Conservation (phyloP, 2,329 filamentous ascomycete species). For the Conoideocrella luteorostrata region DNA sequence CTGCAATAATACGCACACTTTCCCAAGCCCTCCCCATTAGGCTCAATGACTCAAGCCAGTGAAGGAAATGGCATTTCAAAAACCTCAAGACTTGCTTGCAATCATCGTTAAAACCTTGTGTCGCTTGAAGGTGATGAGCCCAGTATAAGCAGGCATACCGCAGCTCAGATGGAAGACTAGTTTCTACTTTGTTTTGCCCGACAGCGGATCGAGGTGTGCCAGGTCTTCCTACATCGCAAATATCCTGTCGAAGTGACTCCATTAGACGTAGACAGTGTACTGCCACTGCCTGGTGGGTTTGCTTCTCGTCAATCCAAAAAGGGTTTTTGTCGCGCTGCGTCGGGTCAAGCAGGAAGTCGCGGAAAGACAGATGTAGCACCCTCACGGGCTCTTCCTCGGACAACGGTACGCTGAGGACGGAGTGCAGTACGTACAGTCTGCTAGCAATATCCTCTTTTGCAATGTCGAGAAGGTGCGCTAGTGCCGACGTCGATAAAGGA, state of each 20-base stretch:
- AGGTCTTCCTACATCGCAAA: slow-evolving; percentile 25
- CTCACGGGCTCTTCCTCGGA: slow-evolving; percentile 10
- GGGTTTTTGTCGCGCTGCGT: slow-evolving; percentile 16
- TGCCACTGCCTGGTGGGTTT: slow-evolving; percentile 24
- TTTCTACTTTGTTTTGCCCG: slow-evolving; percentile 14
- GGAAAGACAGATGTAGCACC: slow-evolving; percentile 29
- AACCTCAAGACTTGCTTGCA: slow-evolving; percentile 25
- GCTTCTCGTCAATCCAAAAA: slow-evolving; percentile 22
- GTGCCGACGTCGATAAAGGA: slow-evolving; percentile 19
- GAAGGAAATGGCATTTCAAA: slow-evolving; percentile 29
- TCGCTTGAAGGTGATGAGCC: slow-evolving; percentile 24
- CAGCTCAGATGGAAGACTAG: slow-evolving; percentile 21
- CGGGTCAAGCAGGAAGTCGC: slow-evolving; percentile 29
- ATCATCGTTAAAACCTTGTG: slow-evolving; percentile 17
- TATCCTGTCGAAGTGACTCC: slow-evolving; percentile 25
- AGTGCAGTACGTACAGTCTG: slow-evolving; percentile 21
- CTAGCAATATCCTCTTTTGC: slow-evolving; percentile 10
- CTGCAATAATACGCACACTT: neutral
- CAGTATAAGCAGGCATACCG: slow-evolving; percentile 36
- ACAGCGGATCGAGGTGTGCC: slow-evolving; percentile 19
- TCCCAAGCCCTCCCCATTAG: slow-evolving; percentile 20
- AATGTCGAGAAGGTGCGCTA: slow-evolving; percentile 19
- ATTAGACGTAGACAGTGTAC: slow-evolving; percentile 29
- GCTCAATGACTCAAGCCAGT: slow-evolving; percentile 35
- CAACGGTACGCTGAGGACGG: slow-evolving; percentile 23